phyloP scores from a whole-genome alignment of 192 early-diverging fungal species.

The Coemansia sp. region DNA sequence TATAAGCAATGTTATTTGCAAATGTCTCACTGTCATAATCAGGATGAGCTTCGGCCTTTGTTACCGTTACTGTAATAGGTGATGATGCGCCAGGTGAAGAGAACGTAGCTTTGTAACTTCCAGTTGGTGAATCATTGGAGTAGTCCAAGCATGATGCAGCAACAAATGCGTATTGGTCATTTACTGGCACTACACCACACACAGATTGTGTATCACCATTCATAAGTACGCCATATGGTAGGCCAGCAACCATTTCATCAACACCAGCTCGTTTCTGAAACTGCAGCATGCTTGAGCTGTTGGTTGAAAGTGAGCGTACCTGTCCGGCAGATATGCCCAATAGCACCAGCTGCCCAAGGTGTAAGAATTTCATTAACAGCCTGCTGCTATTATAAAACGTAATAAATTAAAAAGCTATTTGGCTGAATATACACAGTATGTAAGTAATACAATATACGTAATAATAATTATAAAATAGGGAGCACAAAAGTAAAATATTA shows the following conservation, averaged over 20 bases:
- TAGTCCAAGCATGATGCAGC: slow-evolving; percentile 14
- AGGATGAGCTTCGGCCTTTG: background rate
- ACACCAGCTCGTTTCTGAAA: background rate
- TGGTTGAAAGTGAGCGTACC: background rate
- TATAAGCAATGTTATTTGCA: slow-evolving; percentile 18
- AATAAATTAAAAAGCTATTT: background rate
- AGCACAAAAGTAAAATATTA: background rate
- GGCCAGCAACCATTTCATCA: background rate
- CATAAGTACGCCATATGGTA: slow-evolving; percentile 5
- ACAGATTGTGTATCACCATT: slow-evolving; percentile 6
- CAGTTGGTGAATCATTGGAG: background rate
- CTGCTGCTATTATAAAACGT: background rate
- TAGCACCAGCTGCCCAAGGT: background rate
- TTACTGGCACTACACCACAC: slow-evolving; percentile 5
- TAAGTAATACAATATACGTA: background rate
- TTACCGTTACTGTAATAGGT: background rate
- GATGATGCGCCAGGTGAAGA: slow-evolving; percentile 1
- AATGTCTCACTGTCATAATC: slow-evolving; percentile 3
- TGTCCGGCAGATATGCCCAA: background rate
- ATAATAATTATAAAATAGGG: background rate
- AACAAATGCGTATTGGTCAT: slow-evolving; percentile 11
- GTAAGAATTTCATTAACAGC: background rate
- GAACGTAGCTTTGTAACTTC: slow-evolving; percentile 6
- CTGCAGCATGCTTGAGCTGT: background rate
- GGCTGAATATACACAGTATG: too few species aligned